Percentiles rank a stretch among this genome's conserved stretches.
phyloP scores from a whole-genome alignment of 345 rosid genomes.

The Citrus sinensis region DNA sequence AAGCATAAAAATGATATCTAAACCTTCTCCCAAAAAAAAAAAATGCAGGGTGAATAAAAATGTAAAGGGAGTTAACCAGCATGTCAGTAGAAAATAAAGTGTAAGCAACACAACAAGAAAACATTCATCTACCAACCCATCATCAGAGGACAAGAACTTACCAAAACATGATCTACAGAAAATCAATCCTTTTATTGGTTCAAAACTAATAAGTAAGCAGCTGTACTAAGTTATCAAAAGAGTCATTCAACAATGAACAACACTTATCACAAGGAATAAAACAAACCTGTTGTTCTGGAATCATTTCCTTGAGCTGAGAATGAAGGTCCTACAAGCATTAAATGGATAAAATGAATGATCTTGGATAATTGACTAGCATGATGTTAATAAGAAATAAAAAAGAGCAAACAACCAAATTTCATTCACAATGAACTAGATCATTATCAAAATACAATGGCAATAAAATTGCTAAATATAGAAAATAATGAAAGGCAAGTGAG shows the following conservation, averaged over 20 bases:
- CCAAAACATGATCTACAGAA: not conserved
- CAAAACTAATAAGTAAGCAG: not conserved
- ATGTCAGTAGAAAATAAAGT: not conserved
- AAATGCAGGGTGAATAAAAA: not conserved
- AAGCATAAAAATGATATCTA: not conserved
- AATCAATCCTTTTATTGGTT: not conserved
- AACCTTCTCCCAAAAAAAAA: not conserved
- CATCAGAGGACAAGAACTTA: not conserved
- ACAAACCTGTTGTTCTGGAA: constrained; percentile 91
- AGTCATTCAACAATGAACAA: not conserved
- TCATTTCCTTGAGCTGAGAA: constrained; percentile 85
- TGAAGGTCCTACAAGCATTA: constrained; percentile 65
- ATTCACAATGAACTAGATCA: not conserved
- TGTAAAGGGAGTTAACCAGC: not conserved
- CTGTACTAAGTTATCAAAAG: not conserved
- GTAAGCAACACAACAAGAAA: not conserved
- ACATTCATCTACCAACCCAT: not conserved
- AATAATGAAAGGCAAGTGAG: not conserved
- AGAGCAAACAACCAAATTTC: not conserved
- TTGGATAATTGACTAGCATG: not conserved
- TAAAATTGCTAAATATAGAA: not conserved
- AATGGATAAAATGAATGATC: constrained; percentile 7
- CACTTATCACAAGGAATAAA: not conserved
- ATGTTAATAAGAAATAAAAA: not conserved
- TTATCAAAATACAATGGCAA: not conserved